Evolutionary conservation across 768 basidiomycete genomes (phyloP), one percentile per base, ranked within the genome.

Genomic region (Trametes meyenii): DNA sequence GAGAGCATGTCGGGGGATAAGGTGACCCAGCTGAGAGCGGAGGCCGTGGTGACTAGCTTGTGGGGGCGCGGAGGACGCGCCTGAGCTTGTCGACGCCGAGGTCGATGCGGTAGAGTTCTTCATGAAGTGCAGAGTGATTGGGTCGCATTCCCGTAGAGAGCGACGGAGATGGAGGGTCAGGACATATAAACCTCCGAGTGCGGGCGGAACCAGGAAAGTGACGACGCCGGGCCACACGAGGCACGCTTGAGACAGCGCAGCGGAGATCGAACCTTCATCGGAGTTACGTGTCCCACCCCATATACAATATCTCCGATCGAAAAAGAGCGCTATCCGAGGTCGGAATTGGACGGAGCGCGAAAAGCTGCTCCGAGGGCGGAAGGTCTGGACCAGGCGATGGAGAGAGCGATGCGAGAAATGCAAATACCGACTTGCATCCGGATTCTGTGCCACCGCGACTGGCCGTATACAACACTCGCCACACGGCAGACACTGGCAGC

Each of bases 1-100:
- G 52, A 83, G 79, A 3, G 88, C 83, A 68, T 90, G 87, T 40
- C 81, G 78, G 12, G 87, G 85, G 8, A 89, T 75, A 53, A 89
- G 78, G 33, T 86, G 83, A 29, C 81, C 79, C 0, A 88, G 74
- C 54, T 86, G 86, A 0, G 83, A 80, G 44, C 84, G 85, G n/a
- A 88, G 65, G 40, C 68, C 69, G 59, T 72, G 67, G 58, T 44
- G 55, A 45, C 53, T 19, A 21, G 58, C 58, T 24, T 55, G 44
- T 1, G 54, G 40, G 8, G 57, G 48, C 5, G 62, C 35, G 16
- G 62, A 63, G 35, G 62, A 64, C 33, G 58, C 62, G 39, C 54
- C 62, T 23, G 62, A 64, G 54, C 62, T 63, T 16, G 60, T 62
- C 33, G 62, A 62, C 33, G 52, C 51, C 38, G 60, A 63, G 33